These are phyloP conservation scores for Pezicula neosporulosa DNA, from an alignment of 2,329 filamentous ascomycete genomes.

Conservation along the genomic window DNA sequence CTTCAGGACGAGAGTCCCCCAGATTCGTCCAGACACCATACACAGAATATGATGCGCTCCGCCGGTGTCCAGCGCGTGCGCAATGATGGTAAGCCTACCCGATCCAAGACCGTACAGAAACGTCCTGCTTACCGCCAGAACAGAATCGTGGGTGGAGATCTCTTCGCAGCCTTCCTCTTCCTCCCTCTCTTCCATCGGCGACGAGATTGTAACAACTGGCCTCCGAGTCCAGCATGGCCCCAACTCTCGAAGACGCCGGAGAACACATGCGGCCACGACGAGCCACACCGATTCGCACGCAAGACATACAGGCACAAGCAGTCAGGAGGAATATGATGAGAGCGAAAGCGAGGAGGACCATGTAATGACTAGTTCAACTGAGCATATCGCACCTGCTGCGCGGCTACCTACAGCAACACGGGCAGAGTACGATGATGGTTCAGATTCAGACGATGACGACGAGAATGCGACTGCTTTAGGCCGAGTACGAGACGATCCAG, in stretches of 20 bases:
- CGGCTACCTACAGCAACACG: constrained; percentile 14
- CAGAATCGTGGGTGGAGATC: constrained; percentile 96
- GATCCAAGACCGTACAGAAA: background rate
- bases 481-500: constrained; percentile 39
- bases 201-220: constrained; percentile 89
- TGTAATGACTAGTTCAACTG: constrained; percentile 55
- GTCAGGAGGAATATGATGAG: constrained; percentile 93
- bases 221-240: constrained; percentile 69
- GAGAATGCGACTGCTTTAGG: constrained; percentile 84
- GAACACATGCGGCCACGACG: constrained; percentile 31
- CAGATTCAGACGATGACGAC: constrained; percentile 55
- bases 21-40: no score
- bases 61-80: constrained; percentile 17
- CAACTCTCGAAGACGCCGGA: constrained; percentile 57
- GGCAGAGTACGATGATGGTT: constrained; percentile 32
- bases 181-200: constrained; percentile 78
- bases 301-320: constrained; percentile 54
- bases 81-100: constrained; percentile 20
- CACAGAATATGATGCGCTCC: constrained; percentile 2
- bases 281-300: constrained; percentile 37
- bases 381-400: constrained; percentile 38
- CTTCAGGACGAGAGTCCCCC: no score
- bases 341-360: constrained; percentile 86
- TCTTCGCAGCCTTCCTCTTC: constrained; percentile 91
- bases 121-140: constrained; percentile 18